phyloP scores from a whole-genome alignment of 2,329 filamentous ascomycete species.

The Cladobotryum protrusum region DNA sequence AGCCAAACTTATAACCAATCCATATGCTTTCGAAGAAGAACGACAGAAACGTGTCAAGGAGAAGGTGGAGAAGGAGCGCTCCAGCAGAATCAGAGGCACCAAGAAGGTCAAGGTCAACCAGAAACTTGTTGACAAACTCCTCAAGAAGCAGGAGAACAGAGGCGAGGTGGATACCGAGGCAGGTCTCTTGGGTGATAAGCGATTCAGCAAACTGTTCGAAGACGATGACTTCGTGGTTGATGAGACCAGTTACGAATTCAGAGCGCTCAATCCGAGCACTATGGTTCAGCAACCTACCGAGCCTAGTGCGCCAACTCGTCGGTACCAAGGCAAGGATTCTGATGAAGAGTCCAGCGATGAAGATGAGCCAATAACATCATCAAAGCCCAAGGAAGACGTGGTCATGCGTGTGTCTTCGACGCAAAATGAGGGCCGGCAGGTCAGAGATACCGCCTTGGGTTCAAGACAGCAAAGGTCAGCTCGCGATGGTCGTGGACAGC shows the following conservation, averaged over 20 bases:
- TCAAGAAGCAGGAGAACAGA: constrained; percentile 57
- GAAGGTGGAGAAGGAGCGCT: constrained; percentile 95
- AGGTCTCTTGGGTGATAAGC: constrained; percentile 71
- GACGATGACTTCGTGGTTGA: constrained; percentile 91
- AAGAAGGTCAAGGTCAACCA: constrained; percentile 99
- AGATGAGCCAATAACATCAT: constrained; percentile 16
- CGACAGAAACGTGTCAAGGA: constrained; percentile 85
- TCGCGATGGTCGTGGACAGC: constrained; percentile 38
- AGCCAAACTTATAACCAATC: constrained; percentile 85
- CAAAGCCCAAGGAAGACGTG: constrained; percentile 33
- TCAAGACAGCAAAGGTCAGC: constrained; percentile 47
- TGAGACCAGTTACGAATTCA: constrained; percentile 81
- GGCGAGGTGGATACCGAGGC: constrained; percentile 51
- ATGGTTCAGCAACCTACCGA: constrained; percentile 31
- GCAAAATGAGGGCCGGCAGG: constrained; percentile 52
- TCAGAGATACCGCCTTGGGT: constrained; percentile 51
- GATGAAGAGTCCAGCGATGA: constrained; percentile 41
- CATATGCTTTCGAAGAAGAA: constrained; percentile 90
- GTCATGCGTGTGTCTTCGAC: constrained; percentile 65
- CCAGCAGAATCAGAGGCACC: constrained; percentile 84
- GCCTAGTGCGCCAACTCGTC: constrained; percentile 29
- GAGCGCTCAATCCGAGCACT: constrained; percentile 82
- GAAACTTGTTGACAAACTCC: constrained; percentile 67
- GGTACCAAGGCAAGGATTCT: constrained; percentile 35
- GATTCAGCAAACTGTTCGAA: constrained; percentile 85